Evolutionary conservation across 176 grass and related monocot species (phyloP).

Genomic region (Elaeis guineensis): DNA sequence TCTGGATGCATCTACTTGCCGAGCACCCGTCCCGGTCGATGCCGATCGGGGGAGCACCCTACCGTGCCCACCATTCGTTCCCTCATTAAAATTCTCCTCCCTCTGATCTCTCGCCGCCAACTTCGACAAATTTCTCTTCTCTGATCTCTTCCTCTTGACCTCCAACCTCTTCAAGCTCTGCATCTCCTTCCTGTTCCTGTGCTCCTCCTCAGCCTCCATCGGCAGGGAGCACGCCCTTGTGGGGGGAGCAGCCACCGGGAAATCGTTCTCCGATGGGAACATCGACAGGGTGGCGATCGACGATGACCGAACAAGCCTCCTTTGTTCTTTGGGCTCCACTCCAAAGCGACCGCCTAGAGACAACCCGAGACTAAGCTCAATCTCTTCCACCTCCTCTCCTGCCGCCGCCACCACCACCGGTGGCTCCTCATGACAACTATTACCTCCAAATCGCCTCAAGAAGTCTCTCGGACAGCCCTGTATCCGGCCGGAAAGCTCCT

Average conservation of each 20-base stretch:
- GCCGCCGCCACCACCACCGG: background rate
- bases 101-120: too few relatives aligned
- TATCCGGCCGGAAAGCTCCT: background rate
- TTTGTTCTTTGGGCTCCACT: background rate
- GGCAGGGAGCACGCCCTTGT: background rate
- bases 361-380: background rate
- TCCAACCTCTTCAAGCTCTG: constrained; percentile 9
- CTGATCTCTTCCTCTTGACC: constrained; percentile 3
- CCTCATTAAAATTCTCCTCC: too few relatives aligned
- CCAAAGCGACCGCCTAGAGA: background rate
- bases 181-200: constrained; percentile 1
- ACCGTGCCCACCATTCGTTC: too few relatives aligned
- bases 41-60: too few relatives aligned
- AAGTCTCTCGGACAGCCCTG: too few relatives aligned
- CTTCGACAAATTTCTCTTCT: background rate
- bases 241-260: background rate
- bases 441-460: too few relatives aligned
- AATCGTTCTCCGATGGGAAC: background rate
- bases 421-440: too few relatives aligned
- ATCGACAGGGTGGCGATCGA: constrained; percentile 5
- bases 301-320: background rate
- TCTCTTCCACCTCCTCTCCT: background rate
- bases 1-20: too few relatives aligned
- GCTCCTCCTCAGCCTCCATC: constrained; percentile 2
- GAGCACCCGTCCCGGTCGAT: too few relatives aligned